Evolutionary conservation across 2,329 filamentous ascomycete genomes (phyloP).

Genomic region (Fusarium mundagurra): DNA sequence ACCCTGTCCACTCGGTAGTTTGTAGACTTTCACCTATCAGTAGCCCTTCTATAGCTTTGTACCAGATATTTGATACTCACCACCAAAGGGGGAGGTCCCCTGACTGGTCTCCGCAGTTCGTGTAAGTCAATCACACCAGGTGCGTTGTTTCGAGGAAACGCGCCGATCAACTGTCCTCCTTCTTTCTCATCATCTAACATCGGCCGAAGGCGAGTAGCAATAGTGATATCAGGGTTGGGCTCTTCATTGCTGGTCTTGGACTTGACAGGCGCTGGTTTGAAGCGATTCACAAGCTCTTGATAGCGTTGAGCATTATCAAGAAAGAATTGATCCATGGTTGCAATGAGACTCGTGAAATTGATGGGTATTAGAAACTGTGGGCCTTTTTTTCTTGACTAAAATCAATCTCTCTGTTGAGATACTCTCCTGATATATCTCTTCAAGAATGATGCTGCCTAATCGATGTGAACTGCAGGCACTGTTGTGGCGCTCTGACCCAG

Average conservation of each 20-base stretch:
- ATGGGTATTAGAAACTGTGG: not conserved
- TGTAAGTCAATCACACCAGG: conserved; percentile 47
- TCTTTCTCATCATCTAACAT: conserved; percentile 48
- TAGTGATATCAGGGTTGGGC: conserved; percentile 45
- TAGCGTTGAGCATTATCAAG: conserved; percentile 46
- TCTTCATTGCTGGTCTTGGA: conserved; percentile 2
- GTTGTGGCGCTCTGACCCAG: conserved; percentile 29
- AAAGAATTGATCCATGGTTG: conserved; percentile 48
- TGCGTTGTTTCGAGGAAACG: conserved; percentile 12
- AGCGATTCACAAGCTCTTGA: conserved; percentile 40
- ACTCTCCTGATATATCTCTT: conserved; percentile 6
- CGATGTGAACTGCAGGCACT: not conserved
- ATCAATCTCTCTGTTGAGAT: not conserved
- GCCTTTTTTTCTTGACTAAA: not conserved
- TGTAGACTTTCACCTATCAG: conserved; percentile 42
- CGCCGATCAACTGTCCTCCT: conserved; percentile 42
- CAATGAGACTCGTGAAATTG: not conserved
- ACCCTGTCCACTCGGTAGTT: conserved; percentile 50
- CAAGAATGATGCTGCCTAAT: conserved; percentile 25
- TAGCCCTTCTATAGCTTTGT: too few species aligned
- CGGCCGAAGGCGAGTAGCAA: conserved; percentile 51
- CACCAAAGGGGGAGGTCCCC: conserved; percentile 46
- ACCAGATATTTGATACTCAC: conserved; percentile 22
- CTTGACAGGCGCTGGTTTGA: conserved; percentile 37
- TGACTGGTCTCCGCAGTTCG: conserved; percentile 48